phyloP scores from a whole-genome alignment of 164 flowering plant species.

The Liriodendron chinense region DNA sequence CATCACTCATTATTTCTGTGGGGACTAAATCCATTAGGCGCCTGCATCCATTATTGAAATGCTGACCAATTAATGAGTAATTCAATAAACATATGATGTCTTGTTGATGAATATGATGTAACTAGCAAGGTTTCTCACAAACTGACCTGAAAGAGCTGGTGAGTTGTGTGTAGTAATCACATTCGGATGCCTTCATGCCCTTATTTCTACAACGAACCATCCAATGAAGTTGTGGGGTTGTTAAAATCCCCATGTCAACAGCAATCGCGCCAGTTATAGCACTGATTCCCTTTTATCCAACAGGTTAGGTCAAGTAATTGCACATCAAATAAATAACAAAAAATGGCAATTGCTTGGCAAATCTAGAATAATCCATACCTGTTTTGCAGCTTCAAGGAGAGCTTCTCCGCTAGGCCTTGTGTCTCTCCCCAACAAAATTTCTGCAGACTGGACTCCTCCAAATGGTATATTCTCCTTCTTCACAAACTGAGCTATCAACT shows the following conservation, averaged over 20 bases:
- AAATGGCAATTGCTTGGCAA: not conserved
- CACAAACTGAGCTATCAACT: conserved; percentile 68
- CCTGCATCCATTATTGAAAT: conserved; percentile 28
- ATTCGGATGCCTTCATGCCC: conserved; percentile 57
- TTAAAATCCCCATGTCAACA: conserved; percentile 71
- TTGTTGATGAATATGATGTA: not conserved
- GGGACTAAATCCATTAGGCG: conserved; percentile 73
- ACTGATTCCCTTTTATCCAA: conserved; percentile 55
- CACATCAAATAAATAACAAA: not conserved
- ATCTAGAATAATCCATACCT: conserved; percentile 34
- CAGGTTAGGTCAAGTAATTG: not conserved
- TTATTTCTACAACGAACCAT: conserved; percentile 82
- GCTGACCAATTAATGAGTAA: not conserved
- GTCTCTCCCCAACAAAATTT: conserved; percentile 81
- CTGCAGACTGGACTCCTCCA: conserved; percentile 40
- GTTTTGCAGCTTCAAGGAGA: conserved; percentile 84
- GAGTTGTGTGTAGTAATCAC: conserved; percentile 64
- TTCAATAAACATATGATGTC: not conserved
- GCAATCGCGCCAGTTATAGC: conserved; percentile 62
- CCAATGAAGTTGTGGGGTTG: conserved; percentile 98
- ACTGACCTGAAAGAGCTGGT: conserved; percentile 70
- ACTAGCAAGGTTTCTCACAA: not conserved
- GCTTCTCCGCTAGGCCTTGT: conserved; percentile 90
- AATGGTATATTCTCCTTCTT: conserved; percentile 58
- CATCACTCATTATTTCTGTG: conserved; percentile 13